These are phyloP conservation scores for Cardamine resedifolia DNA, from an alignment of 345 rosid species.

Conservation along the genomic window DNA sequence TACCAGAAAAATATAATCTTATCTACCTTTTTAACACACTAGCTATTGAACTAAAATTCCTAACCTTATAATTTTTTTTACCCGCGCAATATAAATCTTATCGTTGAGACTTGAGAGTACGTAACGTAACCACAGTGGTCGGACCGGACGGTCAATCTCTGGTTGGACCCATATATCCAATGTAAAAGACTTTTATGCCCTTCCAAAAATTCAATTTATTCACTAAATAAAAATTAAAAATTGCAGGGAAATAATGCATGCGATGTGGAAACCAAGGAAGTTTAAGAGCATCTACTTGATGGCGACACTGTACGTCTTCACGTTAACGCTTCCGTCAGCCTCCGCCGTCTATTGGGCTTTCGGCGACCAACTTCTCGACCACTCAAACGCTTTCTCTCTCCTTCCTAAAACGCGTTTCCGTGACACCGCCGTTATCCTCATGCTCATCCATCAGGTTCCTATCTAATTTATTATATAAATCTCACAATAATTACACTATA, in stretches of 20 bases:
- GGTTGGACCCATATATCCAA: slow-evolving; percentile 16
- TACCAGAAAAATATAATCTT: slow-evolving; percentile 3
- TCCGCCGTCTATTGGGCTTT: slow-evolving; percentile 96
- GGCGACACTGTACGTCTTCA: slow-evolving; percentile 94
- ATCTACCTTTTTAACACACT: slow-evolving; percentile 6
- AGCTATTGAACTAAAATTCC: background rate
- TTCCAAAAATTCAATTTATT: background rate
- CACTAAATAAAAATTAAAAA: background rate
- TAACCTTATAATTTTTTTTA: background rate
- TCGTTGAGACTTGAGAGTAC: background rate
- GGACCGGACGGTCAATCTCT: slow-evolving; percentile 10
- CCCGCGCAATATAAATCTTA: background rate
- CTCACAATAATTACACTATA: background rate
- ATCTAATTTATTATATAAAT: slow-evolving; percentile 12
- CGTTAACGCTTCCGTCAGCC: slow-evolving; percentile 90
- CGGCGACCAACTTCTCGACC: slow-evolving; percentile 84
- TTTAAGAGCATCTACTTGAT: slow-evolving; percentile 87
- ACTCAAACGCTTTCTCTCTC: slow-evolving; percentile 91
- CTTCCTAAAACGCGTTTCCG: slow-evolving; percentile 77
- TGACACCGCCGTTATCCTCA: slow-evolving; percentile 85
- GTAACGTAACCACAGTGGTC: slow-evolving; percentile 25
- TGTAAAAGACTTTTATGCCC: slow-evolving; percentile 7
- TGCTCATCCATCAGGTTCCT: slow-evolving; percentile 95
- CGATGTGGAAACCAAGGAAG: slow-evolving; percentile 99
- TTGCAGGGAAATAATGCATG: slow-evolving; percentile 96